Percentiles rank a stretch among this genome's conserved stretches.
phyloP scores from a whole-genome alignment of 306 rosid species.

The Rosa chinensis region DNA sequence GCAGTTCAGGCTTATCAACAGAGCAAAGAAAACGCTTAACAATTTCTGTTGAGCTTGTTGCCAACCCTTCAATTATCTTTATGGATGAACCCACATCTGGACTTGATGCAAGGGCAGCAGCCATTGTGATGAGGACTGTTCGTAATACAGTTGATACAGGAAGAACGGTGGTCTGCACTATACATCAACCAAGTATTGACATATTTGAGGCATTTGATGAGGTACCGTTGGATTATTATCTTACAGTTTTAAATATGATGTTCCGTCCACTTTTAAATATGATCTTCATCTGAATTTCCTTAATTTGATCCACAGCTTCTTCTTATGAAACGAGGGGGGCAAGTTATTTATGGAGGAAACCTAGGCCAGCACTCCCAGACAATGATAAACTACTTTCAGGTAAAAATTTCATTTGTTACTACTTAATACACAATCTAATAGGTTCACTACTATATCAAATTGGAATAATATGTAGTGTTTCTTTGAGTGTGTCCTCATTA shows the following conservation, averaged over 20 bases:
- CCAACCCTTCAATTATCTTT: constrained; percentile 90
- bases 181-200: constrained; percentile 90
- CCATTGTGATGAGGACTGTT: constrained; percentile 88
- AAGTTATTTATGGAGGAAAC: constrained; percentile 81
- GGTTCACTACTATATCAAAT: not conserved
- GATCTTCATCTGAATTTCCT: not conserved
- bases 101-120: constrained; percentile 93
- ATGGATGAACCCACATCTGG: constrained; percentile 98
- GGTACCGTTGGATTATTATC: constrained; percentile 34
- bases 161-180: constrained; percentile 90
- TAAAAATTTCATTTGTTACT: constrained; percentile 17
- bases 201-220: constrained; percentile 94
- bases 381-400: constrained; percentile 83
- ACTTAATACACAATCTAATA: constrained; percentile 3
- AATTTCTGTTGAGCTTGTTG: constrained; percentile 90
- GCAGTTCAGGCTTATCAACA: constrained; percentile 80
- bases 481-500: constrained; percentile 12
- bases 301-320: constrained; percentile 57
- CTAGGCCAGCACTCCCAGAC: constrained; percentile 70
- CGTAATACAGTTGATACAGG: constrained; percentile 94
- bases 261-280: constrained; percentile 14
- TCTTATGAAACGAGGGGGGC: constrained; percentile 91
- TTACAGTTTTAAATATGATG: constrained; percentile 11
- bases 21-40: constrained; percentile 91
- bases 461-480: not conserved